Percentiles rank a stretch among this genome's conserved stretches.
phyloP scores from a whole-genome alignment of 1,284 basidiomycete genomes.

The Tremellales sp. region DNA sequence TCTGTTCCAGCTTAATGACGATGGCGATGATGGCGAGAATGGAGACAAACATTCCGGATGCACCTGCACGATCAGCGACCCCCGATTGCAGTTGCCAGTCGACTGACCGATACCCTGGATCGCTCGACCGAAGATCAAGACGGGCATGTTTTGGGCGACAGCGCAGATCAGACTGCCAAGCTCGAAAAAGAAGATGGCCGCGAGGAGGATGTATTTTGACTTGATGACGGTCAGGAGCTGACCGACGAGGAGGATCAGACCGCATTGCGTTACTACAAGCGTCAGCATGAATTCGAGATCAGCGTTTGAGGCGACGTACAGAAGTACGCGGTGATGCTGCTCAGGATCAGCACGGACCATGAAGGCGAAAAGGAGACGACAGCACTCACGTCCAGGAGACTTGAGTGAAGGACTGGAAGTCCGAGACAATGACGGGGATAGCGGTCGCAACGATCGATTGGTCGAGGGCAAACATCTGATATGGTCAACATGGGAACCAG shows the following conservation, averaged over 20 bases:
- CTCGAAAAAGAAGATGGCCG: constrained; percentile 51
- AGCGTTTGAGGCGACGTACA: constrained; percentile 18
- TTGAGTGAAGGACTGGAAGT: constrained; percentile 49
- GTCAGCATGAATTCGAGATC: constrained; percentile 17
- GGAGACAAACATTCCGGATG: constrained; percentile 44
- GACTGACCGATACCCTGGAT: constrained; percentile 44
- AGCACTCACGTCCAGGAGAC: constrained; percentile 50
- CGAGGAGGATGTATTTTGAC: constrained; percentile 51
- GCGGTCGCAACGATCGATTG: constrained; percentile 49
- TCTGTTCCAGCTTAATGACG: constrained; percentile 48
- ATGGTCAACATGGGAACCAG: no score
- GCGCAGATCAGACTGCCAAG: constrained; percentile 54
- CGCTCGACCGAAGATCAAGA: constrained; percentile 54
- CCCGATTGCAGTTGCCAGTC: background rate
- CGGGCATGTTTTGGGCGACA: constrained; percentile 45
- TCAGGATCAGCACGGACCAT: background rate
- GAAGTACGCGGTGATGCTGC: background rate
- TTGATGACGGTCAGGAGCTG: constrained; percentile 49
- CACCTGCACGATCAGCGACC: constrained; percentile 7
- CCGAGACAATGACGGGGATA: constrained; percentile 50
- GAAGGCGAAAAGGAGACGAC: background rate
- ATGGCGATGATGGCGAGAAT: constrained; percentile 49
- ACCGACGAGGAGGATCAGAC: constrained; percentile 48
- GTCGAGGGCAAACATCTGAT: constrained; percentile 29
- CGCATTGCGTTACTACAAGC: constrained; percentile 44